A percentile compares a stretch with the other conserved stretches of the same genome.
Evolutionary conservation across 2,329 filamentous ascomycete species (phyloP).

Genomic region (Botrytis medusae): DNA sequence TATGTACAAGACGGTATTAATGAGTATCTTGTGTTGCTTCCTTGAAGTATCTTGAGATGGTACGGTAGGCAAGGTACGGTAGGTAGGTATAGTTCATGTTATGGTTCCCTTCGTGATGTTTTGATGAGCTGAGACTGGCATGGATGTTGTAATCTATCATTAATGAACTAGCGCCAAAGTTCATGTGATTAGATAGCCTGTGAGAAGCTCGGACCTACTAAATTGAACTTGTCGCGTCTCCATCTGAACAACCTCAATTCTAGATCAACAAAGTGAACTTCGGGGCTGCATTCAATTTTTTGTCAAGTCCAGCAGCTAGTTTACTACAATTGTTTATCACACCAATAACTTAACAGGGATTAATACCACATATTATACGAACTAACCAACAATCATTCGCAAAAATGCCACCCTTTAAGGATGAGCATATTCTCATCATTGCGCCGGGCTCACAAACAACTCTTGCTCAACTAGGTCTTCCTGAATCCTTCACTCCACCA

Average conservation of each 20-base stretch:
- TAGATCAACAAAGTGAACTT: constrained; percentile 12
- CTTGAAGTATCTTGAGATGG: background rate
- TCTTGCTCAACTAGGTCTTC: constrained; percentile 40
- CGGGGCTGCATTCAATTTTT: background rate
- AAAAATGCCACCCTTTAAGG: constrained; percentile 38
- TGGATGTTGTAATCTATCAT: background rate
- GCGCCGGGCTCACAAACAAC: constrained; percentile 45
- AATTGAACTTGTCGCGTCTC: background rate
- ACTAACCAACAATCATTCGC: background rate
- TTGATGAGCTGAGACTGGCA: background rate
- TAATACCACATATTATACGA: background rate
- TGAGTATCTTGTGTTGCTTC: background rate
- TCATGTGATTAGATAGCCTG: constrained; percentile 1
- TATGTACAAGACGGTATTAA: background rate
- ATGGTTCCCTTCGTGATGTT: background rate
- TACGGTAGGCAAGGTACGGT: background rate
- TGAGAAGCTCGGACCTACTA: background rate
- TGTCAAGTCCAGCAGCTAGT: background rate
- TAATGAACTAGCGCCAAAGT: background rate
- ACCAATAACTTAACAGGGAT: background rate
- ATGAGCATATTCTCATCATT: constrained; percentile 44
- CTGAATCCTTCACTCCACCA: constrained; percentile 70
- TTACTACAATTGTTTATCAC: background rate
- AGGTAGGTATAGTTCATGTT: background rate
- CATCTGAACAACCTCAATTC: constrained; percentile 9